A percentile compares a stretch with the other conserved stretches of the same genome.
Evolutionary conservation across 495 filamentous ascomycete species (phyloP).

Genomic region (Penicillium maclennaniae): DNA sequence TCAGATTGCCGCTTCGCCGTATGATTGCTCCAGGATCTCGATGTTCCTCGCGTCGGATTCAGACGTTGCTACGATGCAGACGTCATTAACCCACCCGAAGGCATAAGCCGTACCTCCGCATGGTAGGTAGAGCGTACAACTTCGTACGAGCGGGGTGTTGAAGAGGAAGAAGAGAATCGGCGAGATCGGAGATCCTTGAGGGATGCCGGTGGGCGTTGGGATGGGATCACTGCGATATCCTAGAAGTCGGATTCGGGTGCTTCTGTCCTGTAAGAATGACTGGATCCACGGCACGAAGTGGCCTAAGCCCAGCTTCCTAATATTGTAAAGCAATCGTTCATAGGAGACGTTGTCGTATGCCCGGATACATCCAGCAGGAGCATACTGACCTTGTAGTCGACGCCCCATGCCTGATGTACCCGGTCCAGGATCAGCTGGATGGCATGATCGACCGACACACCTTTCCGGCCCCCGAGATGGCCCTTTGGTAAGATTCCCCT

Average conservation of each 20-base stretch:
- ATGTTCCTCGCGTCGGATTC: slow-evolving; percentile 2
- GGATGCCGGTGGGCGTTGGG: neutral
- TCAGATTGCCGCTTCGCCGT: slow-evolving; percentile 6
- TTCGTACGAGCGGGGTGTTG: neutral
- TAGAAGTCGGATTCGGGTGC: slow-evolving; percentile 1
- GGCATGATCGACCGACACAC: slow-evolving; percentile 15
- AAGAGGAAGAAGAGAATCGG: no score
- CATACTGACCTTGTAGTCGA: neutral
- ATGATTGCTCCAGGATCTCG: neutral
- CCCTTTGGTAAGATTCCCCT: slow-evolving; percentile 10
- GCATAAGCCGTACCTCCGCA: neutral
- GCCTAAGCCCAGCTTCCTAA: slow-evolving; percentile 6
- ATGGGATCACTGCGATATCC: neutral
- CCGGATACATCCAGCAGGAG: slow-evolving; percentile 20
- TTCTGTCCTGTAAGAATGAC: neutral
- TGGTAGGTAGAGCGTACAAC: neutral
- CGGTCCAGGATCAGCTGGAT: slow-evolving; percentile 16
- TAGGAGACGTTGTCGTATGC: slow-evolving; percentile 32
- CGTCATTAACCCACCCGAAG: slow-evolving; percentile 18
- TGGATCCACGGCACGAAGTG: neutral
- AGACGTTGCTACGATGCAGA: slow-evolving; percentile 1
- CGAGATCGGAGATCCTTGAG: neutral
- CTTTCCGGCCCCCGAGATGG: slow-evolving; percentile 15
- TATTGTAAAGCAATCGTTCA: slow-evolving; percentile 19
- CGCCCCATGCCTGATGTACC: slow-evolving; percentile 20